Conservation (phyloP, 1,284 basidiomycete genomes). For the Cronartium ribicola region DNA sequence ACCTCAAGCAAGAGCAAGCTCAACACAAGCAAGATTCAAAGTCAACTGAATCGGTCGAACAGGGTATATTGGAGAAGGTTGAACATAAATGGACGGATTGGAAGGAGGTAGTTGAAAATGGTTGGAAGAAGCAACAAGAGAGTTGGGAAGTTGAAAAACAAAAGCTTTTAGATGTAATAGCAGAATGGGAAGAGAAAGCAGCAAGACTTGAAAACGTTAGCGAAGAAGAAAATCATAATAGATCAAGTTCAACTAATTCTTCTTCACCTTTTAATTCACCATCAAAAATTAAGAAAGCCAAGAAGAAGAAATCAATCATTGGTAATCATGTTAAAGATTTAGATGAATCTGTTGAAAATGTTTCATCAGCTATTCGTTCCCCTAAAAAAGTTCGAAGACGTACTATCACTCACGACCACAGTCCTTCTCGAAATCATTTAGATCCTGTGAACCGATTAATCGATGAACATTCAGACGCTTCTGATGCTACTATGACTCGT, state of each 20-base stretch:
- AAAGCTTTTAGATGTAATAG: conserved; percentile 66
- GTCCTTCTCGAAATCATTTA: neutral
- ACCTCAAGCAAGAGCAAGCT: conserved; percentile 62
- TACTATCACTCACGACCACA: neutral
- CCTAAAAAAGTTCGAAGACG: neutral
- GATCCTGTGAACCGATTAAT: neutral
- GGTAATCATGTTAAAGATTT: neutral
- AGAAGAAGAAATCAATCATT: conserved; percentile 12
- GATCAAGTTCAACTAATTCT: neutral
- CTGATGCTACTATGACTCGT: conserved; percentile 4
- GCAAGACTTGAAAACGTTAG: neutral
- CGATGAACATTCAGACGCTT: conserved; percentile 11
- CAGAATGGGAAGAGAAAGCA: conserved; percentile 69
- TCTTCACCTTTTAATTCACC: conserved; percentile 11
- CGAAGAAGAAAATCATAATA: neutral
- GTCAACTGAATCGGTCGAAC: conserved; percentile 50
- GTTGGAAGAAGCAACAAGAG: conserved; percentile 61
- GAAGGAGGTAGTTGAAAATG: conserved; percentile 52
- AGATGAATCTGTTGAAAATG: neutral
- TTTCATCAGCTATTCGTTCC: neutral
- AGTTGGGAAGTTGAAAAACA: conserved; percentile 78
- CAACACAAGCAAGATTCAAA: conserved; percentile 53
- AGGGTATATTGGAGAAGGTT: conserved; percentile 51
- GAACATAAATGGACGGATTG: conserved; percentile 70
- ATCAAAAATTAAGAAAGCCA: conserved; percentile 14